Conservation (phyloP, 208 protist species). For the Naegleria fowleri region DNA sequence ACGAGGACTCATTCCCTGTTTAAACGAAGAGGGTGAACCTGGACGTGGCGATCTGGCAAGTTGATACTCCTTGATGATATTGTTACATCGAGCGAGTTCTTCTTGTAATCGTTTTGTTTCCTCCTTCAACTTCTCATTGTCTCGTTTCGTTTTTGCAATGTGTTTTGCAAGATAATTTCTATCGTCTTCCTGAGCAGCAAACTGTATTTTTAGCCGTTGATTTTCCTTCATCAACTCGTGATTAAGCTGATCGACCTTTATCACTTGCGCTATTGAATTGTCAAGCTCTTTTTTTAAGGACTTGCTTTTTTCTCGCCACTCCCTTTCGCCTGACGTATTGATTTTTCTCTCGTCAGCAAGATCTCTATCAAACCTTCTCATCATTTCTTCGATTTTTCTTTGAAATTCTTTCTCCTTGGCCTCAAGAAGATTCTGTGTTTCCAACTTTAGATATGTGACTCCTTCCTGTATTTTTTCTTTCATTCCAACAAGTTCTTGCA, state of each 20-base stretch:
- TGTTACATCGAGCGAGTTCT: neutral
- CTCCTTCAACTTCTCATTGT: slow-evolving; percentile 13
- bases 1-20: neutral
- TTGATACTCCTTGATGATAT: neutral
- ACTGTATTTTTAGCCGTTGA: slow-evolving; percentile 23
- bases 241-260: neutral
- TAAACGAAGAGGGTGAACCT: neutral
- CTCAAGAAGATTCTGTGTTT: neutral
- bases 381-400: neutral
- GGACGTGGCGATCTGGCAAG: neutral
- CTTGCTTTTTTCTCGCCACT: neutral
- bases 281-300: neutral
- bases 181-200: slow-evolving; percentile 24
- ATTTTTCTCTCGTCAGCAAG: neutral
- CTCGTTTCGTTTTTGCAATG: slow-evolving; percentile 15
- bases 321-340: neutral
- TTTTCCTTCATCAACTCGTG: neutral
- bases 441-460: neutral
- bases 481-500: neutral
- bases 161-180: slow-evolving; percentile 2
- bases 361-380: neutral
- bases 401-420: neutral
- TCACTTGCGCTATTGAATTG: neutral
- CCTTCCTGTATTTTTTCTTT: slow-evolving; percentile 12
- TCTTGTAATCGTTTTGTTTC: neutral